Evolutionary conservation across 2,329 filamentous ascomycete genomes (phyloP).

Genomic region (Aureobasidium musti): DNA sequence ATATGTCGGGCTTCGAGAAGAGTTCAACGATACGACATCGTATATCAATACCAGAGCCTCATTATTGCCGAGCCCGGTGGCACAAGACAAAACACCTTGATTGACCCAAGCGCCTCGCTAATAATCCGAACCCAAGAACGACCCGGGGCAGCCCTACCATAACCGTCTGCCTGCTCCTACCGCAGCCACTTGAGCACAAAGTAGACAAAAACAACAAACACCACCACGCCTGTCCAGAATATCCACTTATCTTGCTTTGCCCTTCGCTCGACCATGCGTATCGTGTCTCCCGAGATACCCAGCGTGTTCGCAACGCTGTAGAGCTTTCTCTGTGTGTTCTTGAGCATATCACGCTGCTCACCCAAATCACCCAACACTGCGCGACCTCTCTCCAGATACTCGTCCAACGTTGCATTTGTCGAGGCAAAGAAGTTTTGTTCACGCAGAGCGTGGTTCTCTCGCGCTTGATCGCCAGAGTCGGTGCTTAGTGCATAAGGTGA

Average conservation of each 20-base stretch:
- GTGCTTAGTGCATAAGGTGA: conserved; percentile 40
- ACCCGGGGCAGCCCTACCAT: neutral
- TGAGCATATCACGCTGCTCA: conserved; percentile 89
- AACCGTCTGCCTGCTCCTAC: conserved; percentile 48
- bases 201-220: conserved; percentile 93
- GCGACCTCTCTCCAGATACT: conserved; percentile 88
- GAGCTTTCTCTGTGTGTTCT: conserved; percentile 85
- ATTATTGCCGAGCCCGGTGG: neutral
- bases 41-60: neutral
- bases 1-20: neutral
- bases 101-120: conserved; percentile 21
- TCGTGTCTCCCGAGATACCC: conserved; percentile 91
- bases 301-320: conserved; percentile 94
- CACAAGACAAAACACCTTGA: neutral
- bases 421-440: conserved; percentile 85
- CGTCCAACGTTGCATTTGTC: conserved; percentile 84
- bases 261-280: conserved; percentile 90
- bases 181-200: conserved; percentile 81
- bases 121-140: conserved; percentile 1
- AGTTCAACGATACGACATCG: neutral
- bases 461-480: conserved; percentile 36
- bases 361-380: conserved; percentile 87
- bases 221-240: conserved; percentile 79
- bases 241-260: conserved; percentile 98
- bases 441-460: conserved; percentile 80